Conservation (phyloP, 179 eudicot genomes). For the Pouteria campechiana region DNA sequence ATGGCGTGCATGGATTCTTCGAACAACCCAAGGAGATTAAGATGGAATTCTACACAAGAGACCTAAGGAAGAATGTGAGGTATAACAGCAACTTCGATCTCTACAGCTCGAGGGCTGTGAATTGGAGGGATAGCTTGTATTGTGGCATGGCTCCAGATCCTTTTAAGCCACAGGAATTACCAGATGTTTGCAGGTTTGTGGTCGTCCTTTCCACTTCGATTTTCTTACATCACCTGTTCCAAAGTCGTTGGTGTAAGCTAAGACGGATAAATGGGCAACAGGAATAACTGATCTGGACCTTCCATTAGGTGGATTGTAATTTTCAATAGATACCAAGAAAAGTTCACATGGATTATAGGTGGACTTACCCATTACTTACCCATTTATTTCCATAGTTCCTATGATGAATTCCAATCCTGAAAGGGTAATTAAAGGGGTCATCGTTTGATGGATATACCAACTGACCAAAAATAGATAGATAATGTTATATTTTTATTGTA, state of each 20-base stretch:
- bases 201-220: background rate
- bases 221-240: background rate
- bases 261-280: background rate
- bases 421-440: no score
- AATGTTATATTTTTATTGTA: no score
- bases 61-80: constrained; percentile 9
- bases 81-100: constrained; percentile 39
- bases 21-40: constrained; percentile 35
- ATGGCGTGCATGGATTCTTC: constrained; percentile 25
- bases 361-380: no score
- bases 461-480: no score
- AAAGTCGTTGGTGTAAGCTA: no score
- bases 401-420: no score
- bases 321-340: no score
- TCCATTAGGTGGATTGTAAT: no score
- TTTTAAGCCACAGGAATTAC: constrained; percentile 31
- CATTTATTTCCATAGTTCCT: no score
- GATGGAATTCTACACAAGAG: constrained; percentile 35
- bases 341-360: no score
- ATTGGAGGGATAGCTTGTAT: constrained; percentile 43
- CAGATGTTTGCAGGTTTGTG: constrained; percentile 37
- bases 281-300: constrained; percentile 2
- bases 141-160: constrained; percentile 30
- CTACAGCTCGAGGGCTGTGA: constrained; percentile 21
- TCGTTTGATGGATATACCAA: no score